Evolutionary conservation across 2,329 filamentous ascomycete species (phyloP).

Genomic region (Scedosporium apiospermum): DNA sequence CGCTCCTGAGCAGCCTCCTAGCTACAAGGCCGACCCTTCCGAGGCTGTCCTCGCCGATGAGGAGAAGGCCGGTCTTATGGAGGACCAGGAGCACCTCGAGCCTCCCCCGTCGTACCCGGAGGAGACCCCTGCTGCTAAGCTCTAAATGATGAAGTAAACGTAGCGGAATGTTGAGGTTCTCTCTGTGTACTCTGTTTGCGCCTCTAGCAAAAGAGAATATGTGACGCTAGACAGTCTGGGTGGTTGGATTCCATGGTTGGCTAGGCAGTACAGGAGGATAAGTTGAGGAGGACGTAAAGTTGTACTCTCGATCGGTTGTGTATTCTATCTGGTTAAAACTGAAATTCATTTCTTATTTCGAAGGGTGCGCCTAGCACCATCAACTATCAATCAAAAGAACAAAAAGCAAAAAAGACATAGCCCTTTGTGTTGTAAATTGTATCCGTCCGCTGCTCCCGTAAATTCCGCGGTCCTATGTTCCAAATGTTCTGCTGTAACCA

Average conservation of each 20-base stretch:
- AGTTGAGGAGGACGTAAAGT: no score
- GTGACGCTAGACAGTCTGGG: no score
- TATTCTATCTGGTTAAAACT: background rate
- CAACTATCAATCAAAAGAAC: background rate
- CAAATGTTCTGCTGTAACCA: background rate
- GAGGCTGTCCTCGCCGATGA: constrained; percentile 28
- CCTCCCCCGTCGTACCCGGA: constrained; percentile 19
- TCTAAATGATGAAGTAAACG: constrained; percentile 9
- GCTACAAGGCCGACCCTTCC: constrained; percentile 23
- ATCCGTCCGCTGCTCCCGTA: background rate
- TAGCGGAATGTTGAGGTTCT: background rate
- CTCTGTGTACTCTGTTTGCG: no score
- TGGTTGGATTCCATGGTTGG: no score
- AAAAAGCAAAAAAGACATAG: background rate
- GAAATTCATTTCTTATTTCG: background rate
- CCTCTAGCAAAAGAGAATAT: no score
- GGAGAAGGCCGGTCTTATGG: constrained; percentile 43
- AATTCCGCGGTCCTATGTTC: no score
- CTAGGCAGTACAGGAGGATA: no score
- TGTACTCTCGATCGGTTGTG: background rate
- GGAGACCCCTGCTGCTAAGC: constrained; percentile 12
- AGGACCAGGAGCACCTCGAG: constrained; percentile 21
- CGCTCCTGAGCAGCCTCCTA: constrained; percentile 20
- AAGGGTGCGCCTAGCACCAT: background rate
- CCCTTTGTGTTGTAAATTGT: background rate